A percentile compares a stretch with the other conserved stretches of the same genome.
Conservation (phyloP, 2,329 filamentous ascomycete species). For the Aureobasidium mangrovei region DNA sequence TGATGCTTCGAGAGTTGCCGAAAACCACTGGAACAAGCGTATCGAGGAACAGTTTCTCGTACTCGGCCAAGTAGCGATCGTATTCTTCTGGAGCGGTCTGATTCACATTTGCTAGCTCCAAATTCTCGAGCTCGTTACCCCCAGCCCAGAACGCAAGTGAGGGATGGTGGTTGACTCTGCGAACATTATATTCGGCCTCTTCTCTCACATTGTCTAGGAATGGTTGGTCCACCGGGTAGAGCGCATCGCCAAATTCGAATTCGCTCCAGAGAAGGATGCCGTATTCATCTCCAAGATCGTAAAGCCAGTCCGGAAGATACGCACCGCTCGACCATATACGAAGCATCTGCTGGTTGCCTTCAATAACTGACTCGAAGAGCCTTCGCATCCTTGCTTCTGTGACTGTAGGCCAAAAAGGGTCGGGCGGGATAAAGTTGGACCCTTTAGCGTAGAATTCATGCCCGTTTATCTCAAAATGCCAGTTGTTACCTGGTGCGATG, state of each 20-base stretch:
- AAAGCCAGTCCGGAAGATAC: conserved; percentile 54
- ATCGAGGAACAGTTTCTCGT: conserved; percentile 50
- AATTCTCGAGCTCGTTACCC: conserved; percentile 51
- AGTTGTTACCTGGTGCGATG: conserved; percentile 49
- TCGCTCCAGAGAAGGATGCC: conserved; percentile 56
- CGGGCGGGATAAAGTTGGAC: conserved; percentile 54
- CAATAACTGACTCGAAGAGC: conserved; percentile 47
- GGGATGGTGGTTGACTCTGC: conserved; percentile 53
- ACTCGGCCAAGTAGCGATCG: conserved; percentile 40
- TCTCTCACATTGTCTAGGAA: conserved; percentile 49
- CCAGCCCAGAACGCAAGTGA: not conserved
- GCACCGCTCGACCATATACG: conserved; percentile 53
- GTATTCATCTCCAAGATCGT: conserved; percentile 52
- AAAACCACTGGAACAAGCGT: conserved; percentile 49
- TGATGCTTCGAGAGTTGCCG: conserved; percentile 50
- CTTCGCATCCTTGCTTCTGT: conserved; percentile 43
- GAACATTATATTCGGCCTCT: conserved; percentile 52
- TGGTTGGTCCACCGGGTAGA: conserved; percentile 47
- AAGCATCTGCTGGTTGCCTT: conserved; percentile 56
- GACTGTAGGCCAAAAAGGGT: conserved; percentile 55
- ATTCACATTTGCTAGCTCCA: conserved; percentile 39
- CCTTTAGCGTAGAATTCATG: conserved; percentile 57
- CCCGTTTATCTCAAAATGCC: conserved; percentile 60
- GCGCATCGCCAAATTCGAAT: conserved; percentile 52
- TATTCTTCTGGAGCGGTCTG: conserved; percentile 35